Evolutionary conservation across 2,329 filamentous ascomycete species (phyloP), one percentile per base, ranked within the genome.

Genomic region (Ophiocordyceps unilateralis): DNA sequence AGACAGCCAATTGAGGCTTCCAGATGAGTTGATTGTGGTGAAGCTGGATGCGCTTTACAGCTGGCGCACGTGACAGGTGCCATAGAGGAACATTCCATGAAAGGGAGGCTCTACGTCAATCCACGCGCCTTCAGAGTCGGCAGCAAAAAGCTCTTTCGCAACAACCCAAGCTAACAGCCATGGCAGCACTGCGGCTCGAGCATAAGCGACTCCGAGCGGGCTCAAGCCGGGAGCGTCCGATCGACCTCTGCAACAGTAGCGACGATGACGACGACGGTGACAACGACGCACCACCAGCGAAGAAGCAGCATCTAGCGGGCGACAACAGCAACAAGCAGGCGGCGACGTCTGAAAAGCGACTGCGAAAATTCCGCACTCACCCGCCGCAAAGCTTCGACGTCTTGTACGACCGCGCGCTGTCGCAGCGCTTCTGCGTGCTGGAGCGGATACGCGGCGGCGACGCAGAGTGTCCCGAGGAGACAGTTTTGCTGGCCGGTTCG

Each of bases 401-500:
- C 3, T 48, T 67, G 30, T 65, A 63, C 43, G 48, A 55, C 1
- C 57, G 66, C 15, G 65, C 67, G 5, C 56, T 58, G 1, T 57
- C 55, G 2, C 65, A 69, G 46, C 57, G 63, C 45, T 65, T 72
- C 53, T 72, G 62, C 47, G 63, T 73, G 24, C 58, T 73, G 11
- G 56, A 53, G 1, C 62, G 68, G 15, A 53, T 50, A 2, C 58
- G 61, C 9, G 32, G 48, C 23, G 63, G 63, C 17, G 60, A 56
- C 0, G 44, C 48, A 2, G 47, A 59, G 1, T 64, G 58, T 37
- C 68, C 66, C 0, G 60, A 67, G 43, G 76, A 82, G 53, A 59
- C 55, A 1, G 62, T 82, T 40, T 64, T 74, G 45, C 61, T 82
- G 46, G 72, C 76, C 0, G 78, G 78, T 1, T 73, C 72, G 10